These are phyloP conservation scores for Populus hybrid DNA, from an alignment of 441 rosid genomes.

Conservation along the genomic window DNA sequence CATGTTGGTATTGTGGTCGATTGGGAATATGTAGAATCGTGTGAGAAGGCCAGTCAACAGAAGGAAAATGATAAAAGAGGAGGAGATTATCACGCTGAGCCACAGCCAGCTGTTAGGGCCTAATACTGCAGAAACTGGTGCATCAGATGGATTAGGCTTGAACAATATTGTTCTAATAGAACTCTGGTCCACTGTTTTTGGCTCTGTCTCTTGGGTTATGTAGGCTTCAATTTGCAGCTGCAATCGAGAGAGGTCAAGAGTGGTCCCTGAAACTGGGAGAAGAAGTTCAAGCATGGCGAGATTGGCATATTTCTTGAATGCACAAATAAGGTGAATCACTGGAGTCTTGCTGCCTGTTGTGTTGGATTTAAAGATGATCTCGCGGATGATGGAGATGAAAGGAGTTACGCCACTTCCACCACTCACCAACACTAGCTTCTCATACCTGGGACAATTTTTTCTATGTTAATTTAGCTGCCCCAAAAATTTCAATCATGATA, in stretches of 20 bases:
- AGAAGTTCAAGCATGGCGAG: slow-evolving; percentile 74
- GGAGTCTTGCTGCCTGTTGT: slow-evolving; percentile 40
- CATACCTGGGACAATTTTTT: slow-evolving; percentile 42
- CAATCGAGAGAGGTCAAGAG: slow-evolving; percentile 38
- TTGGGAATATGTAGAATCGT: slow-evolving; percentile 54
- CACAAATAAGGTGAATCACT: slow-evolving; percentile 47
- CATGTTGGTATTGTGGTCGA: slow-evolving; percentile 43
- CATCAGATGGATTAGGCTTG: slow-evolving; percentile 49
- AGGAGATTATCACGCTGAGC: slow-evolving; percentile 58
- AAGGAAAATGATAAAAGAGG: slow-evolving; percentile 64
- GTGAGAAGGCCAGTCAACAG: slow-evolving; percentile 55
- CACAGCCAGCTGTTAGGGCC: slow-evolving; percentile 80
- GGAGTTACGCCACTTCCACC: slow-evolving; percentile 97
- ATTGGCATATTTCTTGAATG: slow-evolving; percentile 58
- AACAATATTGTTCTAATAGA: slow-evolving; percentile 43
- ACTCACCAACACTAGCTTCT: slow-evolving; percentile 70
- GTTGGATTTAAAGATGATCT: slow-evolving; percentile 42
- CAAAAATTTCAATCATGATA: not conserved
- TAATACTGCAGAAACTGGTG: slow-evolving; percentile 52
- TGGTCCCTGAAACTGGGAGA: slow-evolving; percentile 46
- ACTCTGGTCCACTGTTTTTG: slow-evolving; percentile 19
- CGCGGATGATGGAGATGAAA: slow-evolving; percentile 68
- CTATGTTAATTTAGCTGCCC: not conserved
- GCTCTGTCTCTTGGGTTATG: slow-evolving; percentile 53
- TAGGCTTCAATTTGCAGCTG: slow-evolving; percentile 67